These are phyloP conservation scores for Adansonia digitata DNA, from an alignment of 345 rosid species.

Conservation along the genomic window DNA sequence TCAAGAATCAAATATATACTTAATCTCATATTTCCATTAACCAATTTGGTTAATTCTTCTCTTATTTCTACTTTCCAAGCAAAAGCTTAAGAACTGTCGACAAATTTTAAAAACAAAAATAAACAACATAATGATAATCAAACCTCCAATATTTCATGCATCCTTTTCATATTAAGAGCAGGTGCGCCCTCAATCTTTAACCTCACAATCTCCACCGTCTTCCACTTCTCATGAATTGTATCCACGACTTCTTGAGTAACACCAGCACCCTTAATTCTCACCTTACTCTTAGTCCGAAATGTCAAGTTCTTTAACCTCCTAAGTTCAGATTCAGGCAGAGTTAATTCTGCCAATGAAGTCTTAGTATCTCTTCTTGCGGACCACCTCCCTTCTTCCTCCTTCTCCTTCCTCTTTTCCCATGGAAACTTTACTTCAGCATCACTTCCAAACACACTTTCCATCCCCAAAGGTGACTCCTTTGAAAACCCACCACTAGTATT, in stretches of 20 bases:
- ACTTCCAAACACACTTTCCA: constrained; percentile 32
- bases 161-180: constrained; percentile 87
- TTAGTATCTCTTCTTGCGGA: constrained; percentile 51
- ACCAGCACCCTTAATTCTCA: constrained; percentile 57
- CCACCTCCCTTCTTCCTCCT: constrained; percentile 39
- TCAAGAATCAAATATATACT: not conserved
- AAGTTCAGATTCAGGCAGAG: constrained; percentile 67
- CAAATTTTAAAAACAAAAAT: not conserved
- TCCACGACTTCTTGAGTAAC: constrained; percentile 72
- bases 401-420: constrained; percentile 64
- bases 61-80: not conserved
- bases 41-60: not conserved
- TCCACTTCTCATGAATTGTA: constrained; percentile 73
- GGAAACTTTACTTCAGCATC: constrained; percentile 68
- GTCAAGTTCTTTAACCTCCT: constrained; percentile 76
- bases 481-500: constrained; percentile 60
- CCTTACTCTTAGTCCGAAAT: constrained; percentile 54
- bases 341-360: constrained; percentile 66
- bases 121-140: constrained; percentile 20
- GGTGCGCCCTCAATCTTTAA: constrained; percentile 75
- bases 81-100: not conserved
- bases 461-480: constrained; percentile 41
- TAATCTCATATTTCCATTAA: not conserved
- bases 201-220: constrained; percentile 69
- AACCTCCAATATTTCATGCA: constrained; percentile 94